Conservation (phyloP, 2,329 filamentous ascomycete species). For the Pestalotiopsis sp. region DNA sequence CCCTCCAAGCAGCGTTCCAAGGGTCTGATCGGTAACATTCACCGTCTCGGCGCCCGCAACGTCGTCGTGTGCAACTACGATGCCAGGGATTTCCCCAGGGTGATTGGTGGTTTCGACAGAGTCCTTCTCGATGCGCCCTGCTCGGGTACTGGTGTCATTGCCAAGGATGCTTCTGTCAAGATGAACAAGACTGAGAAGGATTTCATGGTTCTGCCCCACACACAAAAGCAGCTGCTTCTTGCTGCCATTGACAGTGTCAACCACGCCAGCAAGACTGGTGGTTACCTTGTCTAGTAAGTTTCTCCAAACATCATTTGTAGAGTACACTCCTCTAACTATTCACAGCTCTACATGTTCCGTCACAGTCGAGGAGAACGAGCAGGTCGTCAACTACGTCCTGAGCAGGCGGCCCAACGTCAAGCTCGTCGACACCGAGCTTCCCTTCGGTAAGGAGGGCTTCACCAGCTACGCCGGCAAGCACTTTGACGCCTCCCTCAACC, state of each 20-base stretch:
- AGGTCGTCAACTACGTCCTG: slow-evolving; percentile 91
- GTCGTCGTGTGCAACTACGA: slow-evolving; percentile 95
- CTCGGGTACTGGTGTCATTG: slow-evolving; percentile 94
- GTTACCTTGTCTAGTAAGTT: slow-evolving; percentile 78
- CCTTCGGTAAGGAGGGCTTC: slow-evolving; percentile 93
- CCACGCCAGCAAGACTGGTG: slow-evolving; percentile 87
- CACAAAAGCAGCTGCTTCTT: slow-evolving; percentile 91
- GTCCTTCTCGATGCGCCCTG: slow-evolving; percentile 91
- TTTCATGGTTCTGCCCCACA: slow-evolving; percentile 89
- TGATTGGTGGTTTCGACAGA: slow-evolving; percentile 94
- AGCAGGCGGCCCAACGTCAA: slow-evolving; percentile 90
- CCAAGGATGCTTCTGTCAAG: slow-evolving; percentile 95
- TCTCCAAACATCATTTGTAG: too few relatives aligned
- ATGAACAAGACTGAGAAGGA: slow-evolving; percentile 97
- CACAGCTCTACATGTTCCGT: slow-evolving; percentile 83
- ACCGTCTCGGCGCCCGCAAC: slow-evolving; percentile 91
- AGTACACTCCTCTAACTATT: too few relatives aligned
- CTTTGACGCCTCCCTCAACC: slow-evolving; percentile 82
- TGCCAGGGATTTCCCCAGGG: slow-evolving; percentile 88
- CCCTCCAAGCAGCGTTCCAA: slow-evolving; percentile 90
- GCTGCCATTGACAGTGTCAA: slow-evolving; percentile 95
- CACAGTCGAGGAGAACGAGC: slow-evolving; percentile 89
- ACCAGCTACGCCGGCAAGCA: slow-evolving; percentile 87
- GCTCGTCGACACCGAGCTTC: slow-evolving; percentile 87
- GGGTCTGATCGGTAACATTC: slow-evolving; percentile 97